phyloP scores from a whole-genome alignment of 2,329 filamentous ascomycete species.

The Ascochyta lentis region DNA sequence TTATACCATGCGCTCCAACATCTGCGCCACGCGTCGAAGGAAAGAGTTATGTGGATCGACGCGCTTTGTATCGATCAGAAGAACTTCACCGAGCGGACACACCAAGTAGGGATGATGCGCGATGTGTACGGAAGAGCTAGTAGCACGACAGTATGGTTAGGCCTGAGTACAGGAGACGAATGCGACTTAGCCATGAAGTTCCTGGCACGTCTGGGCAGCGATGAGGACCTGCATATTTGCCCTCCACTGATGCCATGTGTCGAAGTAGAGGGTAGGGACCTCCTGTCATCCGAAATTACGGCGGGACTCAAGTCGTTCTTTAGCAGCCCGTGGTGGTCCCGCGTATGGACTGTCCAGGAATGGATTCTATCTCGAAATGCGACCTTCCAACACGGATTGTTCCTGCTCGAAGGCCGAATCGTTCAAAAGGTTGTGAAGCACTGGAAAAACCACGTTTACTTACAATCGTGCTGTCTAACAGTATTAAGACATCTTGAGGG shows the following conservation, averaged over 20 bases:
- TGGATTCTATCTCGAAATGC: not conserved
- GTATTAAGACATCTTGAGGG: not conserved
- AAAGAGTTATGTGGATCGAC: not conserved
- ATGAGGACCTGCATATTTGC: not conserved
- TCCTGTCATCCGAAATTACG: not conserved
- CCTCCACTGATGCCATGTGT: not conserved
- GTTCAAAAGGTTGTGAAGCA: not conserved
- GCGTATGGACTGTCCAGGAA: constrained; percentile 2
- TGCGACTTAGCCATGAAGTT: not conserved
- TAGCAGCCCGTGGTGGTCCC: not conserved
- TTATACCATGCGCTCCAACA: not conserved
- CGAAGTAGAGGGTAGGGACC: not conserved
- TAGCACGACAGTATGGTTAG: not conserved
- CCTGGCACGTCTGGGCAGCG: not conserved
- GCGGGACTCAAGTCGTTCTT: not conserved
- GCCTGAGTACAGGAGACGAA: not conserved
- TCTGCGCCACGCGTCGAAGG: not conserved
- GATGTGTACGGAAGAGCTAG: not conserved
- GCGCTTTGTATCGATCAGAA: not conserved
- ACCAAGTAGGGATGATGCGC: not conserved
- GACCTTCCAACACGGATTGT: not conserved
- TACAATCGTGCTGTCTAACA: too few relatives aligned
- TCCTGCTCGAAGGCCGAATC: not conserved
- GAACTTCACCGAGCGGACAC: not conserved
- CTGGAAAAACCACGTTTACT: not conserved